phyloP scores from a whole-genome alignment of 257 asterid genomes.

The Perilla frutescens region DNA sequence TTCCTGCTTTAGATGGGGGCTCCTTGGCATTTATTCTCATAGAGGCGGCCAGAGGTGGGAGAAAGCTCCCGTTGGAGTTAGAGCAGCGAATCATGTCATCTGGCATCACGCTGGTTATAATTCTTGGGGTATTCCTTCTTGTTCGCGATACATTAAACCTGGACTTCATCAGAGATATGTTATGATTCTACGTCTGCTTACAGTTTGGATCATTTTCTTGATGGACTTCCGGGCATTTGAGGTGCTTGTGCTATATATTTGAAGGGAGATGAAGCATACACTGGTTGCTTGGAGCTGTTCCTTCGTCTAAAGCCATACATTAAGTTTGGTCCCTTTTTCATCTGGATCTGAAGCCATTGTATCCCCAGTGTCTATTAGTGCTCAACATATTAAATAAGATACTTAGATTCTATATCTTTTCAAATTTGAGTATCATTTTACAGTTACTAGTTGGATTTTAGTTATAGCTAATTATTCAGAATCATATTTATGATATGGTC shows the following conservation, averaged over 20 bases:
- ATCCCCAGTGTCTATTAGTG: conserved; percentile 31
- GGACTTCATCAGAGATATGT: conserved; percentile 74
- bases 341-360: conserved; percentile 28
- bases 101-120: conserved; percentile 72
- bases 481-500: not conserved
- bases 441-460: conserved; percentile 26
- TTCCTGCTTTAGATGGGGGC: conserved; percentile 97
- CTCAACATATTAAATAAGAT: conserved; percentile 22
- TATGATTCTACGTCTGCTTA: conserved; percentile 47
- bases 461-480: conserved; percentile 1
- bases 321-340: conserved; percentile 24
- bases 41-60: conserved; percentile 97
- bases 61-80: conserved; percentile 80
- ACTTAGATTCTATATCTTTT: conserved; percentile 18
- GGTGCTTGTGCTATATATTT: conserved; percentile 15
- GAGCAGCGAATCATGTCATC: conserved; percentile 95
- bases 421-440: conserved; percentile 8
- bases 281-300: conserved; percentile 23
- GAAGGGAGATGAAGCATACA: conserved; percentile 2
- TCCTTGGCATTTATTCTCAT: conserved; percentile 80
- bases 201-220: conserved; percentile 13
- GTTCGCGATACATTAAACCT: conserved; percentile 90
- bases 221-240: conserved; percentile 19
- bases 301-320: not conserved
- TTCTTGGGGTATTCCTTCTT: conserved; percentile 84